Evolutionary conservation across 2,329 filamentous ascomycete genomes (phyloP).

Genomic region (Hypomyces rosellus): DNA sequence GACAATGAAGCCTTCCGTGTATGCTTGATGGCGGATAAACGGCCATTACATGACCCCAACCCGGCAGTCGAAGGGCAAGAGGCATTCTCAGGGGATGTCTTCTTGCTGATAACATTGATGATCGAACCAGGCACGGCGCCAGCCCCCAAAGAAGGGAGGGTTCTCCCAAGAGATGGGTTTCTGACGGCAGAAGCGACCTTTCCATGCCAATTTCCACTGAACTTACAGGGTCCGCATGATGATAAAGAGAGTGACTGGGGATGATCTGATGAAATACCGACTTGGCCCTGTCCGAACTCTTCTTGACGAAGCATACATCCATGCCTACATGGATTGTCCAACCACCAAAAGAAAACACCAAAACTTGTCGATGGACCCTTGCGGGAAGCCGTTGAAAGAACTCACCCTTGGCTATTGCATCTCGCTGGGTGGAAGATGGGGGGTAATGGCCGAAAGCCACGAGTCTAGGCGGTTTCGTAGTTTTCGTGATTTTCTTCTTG

Average conservation of each 20-base stretch:
- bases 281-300: neutral
- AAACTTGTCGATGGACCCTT: neutral
- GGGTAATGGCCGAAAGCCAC: neutral
- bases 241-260: neutral
- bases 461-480: neutral
- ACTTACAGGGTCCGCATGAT: neutral
- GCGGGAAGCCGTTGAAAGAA: neutral
- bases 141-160: neutral
- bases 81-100: neutral
- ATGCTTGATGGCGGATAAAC: conserved; percentile 19
- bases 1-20: conserved; percentile 18
- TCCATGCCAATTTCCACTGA: neutral
- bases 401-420: neutral
- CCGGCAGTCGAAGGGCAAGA: conserved; percentile 2
- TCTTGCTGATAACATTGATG: neutral
- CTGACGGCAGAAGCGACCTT: neutral
- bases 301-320: neutral
- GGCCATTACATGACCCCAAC: conserved; percentile 21
- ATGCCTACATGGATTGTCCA: neutral
- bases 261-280: neutral
- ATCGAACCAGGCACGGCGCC: neutral
- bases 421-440: neutral
- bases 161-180: neutral
- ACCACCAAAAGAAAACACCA: neutral
- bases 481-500: neutral